Base-by-base conservation (phyloP, 2,329 filamentous ascomycete species). In the Colletotrichum echinochloae region DNA sequence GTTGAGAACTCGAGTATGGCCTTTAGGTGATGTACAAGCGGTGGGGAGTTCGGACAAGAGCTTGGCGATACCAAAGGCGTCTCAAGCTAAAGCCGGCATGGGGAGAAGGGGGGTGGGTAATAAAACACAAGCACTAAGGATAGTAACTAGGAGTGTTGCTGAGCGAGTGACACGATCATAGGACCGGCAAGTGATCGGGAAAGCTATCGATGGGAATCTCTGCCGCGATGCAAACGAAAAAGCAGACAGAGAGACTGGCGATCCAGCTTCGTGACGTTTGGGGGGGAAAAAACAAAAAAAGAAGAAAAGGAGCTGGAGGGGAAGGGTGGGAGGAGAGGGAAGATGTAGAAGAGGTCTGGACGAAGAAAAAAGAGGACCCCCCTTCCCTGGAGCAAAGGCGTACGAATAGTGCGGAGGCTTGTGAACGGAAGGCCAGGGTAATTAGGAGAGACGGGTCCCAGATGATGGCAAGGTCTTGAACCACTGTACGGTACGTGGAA, bases 111-210 rank as follows among this genome's bases (percentile, higher is more conserved):
- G 8, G 14, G n/a, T 41, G 26, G 51, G 49, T 16, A 33, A 20
- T 5, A n/a, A 44, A 67, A 60, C 39, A 57, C 52, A 35, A 57
- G 37, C 59, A 59, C 64, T 62, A 39, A 55, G 14, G 46, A 68
- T 68, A 26, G 68, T 51, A 49, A 48, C 68, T 70, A 70, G 56
- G 44, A 37, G 48, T 60, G 60, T 51, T 61, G 60, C 18, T 68
- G 63, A 72, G 71, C 71, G 71, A 72, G 71, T 65, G 71, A 67
- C 71, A 65, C 71, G 67, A 72, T 72, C 71, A 72, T 72, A 57
- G 56, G 71, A 70, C 62, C 70, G 70, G 66, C 61, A 70, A 59
- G 66, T 70, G 70, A 71, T 71, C 61, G 66, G 35, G 61, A 51
- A 70, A 71, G 60, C 60, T 46, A n/a, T 39, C 23, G 48, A 54